Base-by-base conservation (phyloP, 768 basidiomycete genomes). In the Tricholoma flavovirens region DNA sequence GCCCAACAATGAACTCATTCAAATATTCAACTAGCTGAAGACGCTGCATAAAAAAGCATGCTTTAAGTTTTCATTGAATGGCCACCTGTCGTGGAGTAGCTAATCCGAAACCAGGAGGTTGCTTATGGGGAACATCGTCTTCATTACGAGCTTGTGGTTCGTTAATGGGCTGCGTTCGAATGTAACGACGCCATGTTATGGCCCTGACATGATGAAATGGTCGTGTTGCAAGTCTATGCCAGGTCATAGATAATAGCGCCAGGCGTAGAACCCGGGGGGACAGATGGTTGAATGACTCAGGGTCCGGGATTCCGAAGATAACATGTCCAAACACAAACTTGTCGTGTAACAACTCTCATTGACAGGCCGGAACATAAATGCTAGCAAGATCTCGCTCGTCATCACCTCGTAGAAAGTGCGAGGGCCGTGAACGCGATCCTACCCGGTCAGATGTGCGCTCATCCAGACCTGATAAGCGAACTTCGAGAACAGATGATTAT, bases 1-100 rank as follows among this genome's bases (percentile, higher is more conserved):
- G 95, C 1, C 95, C 95, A 15, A 98, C 80, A 35, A 98, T 84
- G 65, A 87, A 97, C 66, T 92, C 85, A 62, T 92, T 86, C 36
- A 97, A 80, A 69, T 92, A 94, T 66, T 87, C 80, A 6, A 85
- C 86, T 43, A 96, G 81, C 91, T 95, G 56, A 33, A 29, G 49
- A 17, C 26, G 51, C 21, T 17, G 32, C n/a, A 45, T 54, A 9
- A 56, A 19, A 55, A 30, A 22, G 32, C 14, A 40, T 55, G 30
- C 29, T 45, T 19, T 43, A 33, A 33, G 49, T 42, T 35, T n/a
- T n/a, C 11, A 3, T 36, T 19, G 29, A 24, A 38, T 22, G 29
- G n/a, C n/a, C 66, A 78, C 78, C 70, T 80, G 74, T 58, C 77
- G 73, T 45, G 78, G 78, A 12, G 88, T 91, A 12, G 86, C 83